Conservation (phyloP, 1,284 basidiomycete genomes). For the Laetiporus sulphureus region DNA sequence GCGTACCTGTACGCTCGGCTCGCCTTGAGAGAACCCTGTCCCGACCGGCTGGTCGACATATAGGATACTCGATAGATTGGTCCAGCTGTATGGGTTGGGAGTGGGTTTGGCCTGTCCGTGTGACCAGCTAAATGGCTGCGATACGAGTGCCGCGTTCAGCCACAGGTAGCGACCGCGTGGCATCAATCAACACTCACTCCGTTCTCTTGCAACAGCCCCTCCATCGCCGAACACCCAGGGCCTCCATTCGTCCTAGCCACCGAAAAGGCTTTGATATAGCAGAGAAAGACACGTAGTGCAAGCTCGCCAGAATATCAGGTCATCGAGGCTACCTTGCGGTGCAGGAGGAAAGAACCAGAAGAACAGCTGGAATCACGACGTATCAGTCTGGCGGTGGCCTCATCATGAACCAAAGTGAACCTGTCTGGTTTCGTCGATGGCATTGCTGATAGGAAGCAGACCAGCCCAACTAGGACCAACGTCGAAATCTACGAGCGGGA, state of each 20-base stretch:
- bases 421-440: constrained; percentile 55
- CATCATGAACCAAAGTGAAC: constrained; percentile 20
- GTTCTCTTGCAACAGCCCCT: constrained; percentile 77
- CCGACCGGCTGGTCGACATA: constrained; percentile 83
- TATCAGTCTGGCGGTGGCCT: too few species aligned
- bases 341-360: constrained; percentile 87
- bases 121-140: constrained; percentile 61
- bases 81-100: constrained; percentile 72
- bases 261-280: too few species aligned
- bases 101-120: constrained; percentile 58
- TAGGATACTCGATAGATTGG: constrained; percentile 70
- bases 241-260: constrained; percentile 43
- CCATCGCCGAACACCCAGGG: constrained; percentile 64
- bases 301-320: too few species aligned
- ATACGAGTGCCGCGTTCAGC: too few species aligned
- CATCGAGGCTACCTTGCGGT: constrained; percentile 60
- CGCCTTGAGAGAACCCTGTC: constrained; percentile 75
- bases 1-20: constrained; percentile 50
- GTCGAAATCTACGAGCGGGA: constrained; percentile 65
- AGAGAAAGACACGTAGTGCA: too few species aligned
- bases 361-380: constrained; percentile 48
- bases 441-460: constrained; percentile 57
- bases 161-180: too few species aligned
- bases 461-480: constrained; percentile 69
- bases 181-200: constrained; percentile 47